Conservation (phyloP, 1,139 yeast genomes). For the Hemisphaericaspora xylofermentans region DNA sequence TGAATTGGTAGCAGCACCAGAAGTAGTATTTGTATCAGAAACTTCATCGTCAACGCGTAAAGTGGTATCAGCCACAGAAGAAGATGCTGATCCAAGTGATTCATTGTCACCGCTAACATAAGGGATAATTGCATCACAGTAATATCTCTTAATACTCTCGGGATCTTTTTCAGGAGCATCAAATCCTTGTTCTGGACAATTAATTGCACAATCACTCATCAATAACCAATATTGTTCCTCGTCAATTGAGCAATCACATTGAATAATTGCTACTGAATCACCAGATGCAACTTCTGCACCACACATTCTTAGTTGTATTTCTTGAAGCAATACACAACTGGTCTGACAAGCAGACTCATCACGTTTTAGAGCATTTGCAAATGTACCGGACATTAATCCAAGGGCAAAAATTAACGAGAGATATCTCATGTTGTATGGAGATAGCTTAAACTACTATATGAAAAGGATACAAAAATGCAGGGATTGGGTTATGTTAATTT, state of each 20-base stretch:
- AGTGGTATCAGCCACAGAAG: neutral
- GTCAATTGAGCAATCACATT: slow-evolving; percentile 2
- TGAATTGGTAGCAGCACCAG: neutral
- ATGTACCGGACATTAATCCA: neutral
- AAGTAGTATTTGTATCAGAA: too few species aligned
- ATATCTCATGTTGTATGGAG: too few species aligned
- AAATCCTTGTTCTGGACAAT: slow-evolving; percentile 1
- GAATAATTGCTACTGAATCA: neutral
- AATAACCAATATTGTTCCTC: slow-evolving; percentile 2
- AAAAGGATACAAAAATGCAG: too few species aligned
- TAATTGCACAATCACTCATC: slow-evolving; percentile 4
- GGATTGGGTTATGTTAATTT: too few species aligned
- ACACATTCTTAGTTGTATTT: neutral
- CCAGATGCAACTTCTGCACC: neutral
- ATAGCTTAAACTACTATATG: too few species aligned
- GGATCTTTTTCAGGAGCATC: slow-evolving; percentile 2
- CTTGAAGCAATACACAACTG: neutral
- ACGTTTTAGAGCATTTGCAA: neutral
- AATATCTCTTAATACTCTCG: neutral
- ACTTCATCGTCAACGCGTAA: too few species aligned
- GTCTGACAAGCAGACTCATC: neutral
- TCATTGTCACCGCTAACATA: neutral
- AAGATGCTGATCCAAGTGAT: neutral
- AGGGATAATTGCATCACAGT: slow-evolving; percentile 1
- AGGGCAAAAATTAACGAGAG: neutral